These are phyloP conservation scores for Ustilago crameri DNA, from an alignment of 1,284 basidiomycete species.

Conservation along the genomic window DNA sequence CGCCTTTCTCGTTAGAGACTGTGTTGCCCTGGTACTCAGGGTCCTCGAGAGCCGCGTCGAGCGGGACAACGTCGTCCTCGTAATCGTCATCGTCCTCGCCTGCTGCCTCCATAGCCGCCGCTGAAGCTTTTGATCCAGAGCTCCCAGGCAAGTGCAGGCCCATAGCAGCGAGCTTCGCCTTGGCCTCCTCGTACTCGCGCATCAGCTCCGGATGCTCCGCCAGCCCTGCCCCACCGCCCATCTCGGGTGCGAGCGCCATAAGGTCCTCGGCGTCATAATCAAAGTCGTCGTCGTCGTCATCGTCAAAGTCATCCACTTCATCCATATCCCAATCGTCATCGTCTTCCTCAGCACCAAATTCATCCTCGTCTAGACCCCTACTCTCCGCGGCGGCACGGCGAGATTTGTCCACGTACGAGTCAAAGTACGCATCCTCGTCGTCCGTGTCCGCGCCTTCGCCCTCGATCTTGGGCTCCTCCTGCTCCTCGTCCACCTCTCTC, in stretches of 20 bases:
- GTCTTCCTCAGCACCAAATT: conserved; percentile 17
- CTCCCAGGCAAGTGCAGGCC: conserved; percentile 22
- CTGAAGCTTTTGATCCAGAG: background rate
- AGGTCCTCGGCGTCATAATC: conserved; percentile 63
- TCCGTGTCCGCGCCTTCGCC: conserved; percentile 66
- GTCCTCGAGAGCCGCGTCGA: conserved; percentile 48
- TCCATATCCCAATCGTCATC: conserved; percentile 79
- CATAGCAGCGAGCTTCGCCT: conserved; percentile 44
- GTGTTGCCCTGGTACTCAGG: conserved; percentile 43
- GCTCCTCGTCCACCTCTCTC: conserved; percentile 73
- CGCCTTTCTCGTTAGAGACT: conserved; percentile 5
- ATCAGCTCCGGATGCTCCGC: conserved; percentile 53
- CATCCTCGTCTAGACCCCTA: conserved; percentile 74
- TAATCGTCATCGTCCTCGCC: conserved; percentile 44
- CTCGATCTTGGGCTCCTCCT: conserved; percentile 43
- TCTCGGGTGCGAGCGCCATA: conserved; percentile 50
- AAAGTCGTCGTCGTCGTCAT: conserved; percentile 57
- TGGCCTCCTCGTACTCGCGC: conserved; percentile 61
- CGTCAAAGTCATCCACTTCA: conserved; percentile 40
- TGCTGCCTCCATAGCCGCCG: conserved; percentile 9
- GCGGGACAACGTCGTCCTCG: conserved; percentile 46
- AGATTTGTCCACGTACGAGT: conserved; percentile 29
- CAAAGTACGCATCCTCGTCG: conserved; percentile 69
- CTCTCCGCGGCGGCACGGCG: conserved; percentile 25
- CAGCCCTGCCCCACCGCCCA: conserved; percentile 38